Conservation (phyloP, 768 basidiomycete species). For the Tephrocybe sp. region DNA sequence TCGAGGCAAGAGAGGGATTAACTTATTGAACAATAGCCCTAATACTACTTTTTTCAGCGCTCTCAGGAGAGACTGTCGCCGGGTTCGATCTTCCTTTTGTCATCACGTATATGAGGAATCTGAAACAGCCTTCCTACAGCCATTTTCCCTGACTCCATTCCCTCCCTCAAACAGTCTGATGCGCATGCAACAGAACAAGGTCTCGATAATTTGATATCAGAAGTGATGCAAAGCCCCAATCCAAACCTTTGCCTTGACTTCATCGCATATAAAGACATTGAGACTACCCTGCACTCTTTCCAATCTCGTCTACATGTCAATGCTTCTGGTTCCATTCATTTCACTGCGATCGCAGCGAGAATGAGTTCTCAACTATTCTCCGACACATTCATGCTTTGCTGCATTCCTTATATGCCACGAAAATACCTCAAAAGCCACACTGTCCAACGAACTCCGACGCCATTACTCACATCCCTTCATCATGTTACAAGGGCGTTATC, state of each 20-base stretch:
- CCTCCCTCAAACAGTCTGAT: background rate
- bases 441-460: conserved; percentile 30
- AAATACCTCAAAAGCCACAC: conserved; percentile 16
- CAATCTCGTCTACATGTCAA: conserved; percentile 19
- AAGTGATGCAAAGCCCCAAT: background rate
- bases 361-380: conserved; percentile 32
- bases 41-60: no score
- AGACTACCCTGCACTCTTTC: conserved; percentile 21
- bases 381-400: conserved; percentile 37
- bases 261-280: conserved; percentile 23
- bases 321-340: conserved; percentile 23
- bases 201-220: background rate
- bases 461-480: conserved; percentile 37
- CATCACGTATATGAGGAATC: no score
- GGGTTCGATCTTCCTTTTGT: no score
- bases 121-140: background rate
- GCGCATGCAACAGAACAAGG: background rate
- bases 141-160: background rate
- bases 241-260: conserved; percentile 16
- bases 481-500: conserved; percentile 36
- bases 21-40: background rate
- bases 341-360: conserved; percentile 41
- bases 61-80: no score
- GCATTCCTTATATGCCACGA: conserved; percentile 42
- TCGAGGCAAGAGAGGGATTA: conserved; percentile 6